Evolutionary conservation across 129 eudicot species (phyloP).

Genomic region (Flaveria trinervia): DNA sequence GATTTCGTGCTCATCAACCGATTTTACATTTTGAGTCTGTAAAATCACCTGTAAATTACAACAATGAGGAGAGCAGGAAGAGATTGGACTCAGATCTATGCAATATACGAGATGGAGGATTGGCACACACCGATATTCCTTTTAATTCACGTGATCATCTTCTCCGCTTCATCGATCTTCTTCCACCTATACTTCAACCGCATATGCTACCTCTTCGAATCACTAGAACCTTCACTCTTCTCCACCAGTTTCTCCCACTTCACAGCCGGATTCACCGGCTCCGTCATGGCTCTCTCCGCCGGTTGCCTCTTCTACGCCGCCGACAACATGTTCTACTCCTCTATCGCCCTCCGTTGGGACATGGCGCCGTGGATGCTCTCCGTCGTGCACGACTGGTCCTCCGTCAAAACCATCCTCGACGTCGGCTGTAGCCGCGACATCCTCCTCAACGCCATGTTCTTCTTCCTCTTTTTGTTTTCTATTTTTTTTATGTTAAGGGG

Average conservation of each 20-base stretch:
- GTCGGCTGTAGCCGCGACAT: constrained; percentile 94
- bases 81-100: constrained; percentile 94
- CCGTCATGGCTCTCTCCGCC: constrained; percentile 79
- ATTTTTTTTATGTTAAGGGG: too few relatives aligned
- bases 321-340: constrained; percentile 72
- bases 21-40: constrained; percentile 8
- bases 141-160: constrained; percentile 55
- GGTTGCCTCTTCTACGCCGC: too few relatives aligned
- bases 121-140: constrained; percentile 77
- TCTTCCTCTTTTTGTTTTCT: too few relatives aligned
- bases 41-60: background rate
- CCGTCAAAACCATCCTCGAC: constrained; percentile 73
- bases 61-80: constrained; percentile 72
- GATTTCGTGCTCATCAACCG: background rate
- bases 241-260: constrained; percentile 60
- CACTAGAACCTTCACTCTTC: constrained; percentile 39
- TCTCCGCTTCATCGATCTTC: constrained; percentile 52
- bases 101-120: constrained; percentile 85
- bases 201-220: constrained; percentile 48
- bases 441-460: constrained; percentile 74
- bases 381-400: constrained; percentile 76
- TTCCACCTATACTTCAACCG: constrained; percentile 66
- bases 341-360: constrained; percentile 79
- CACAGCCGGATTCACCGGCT: constrained; percentile 80
- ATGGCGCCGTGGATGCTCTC: constrained; percentile 75